These are phyloP conservation scores for Nepenthes gracilis DNA, from an alignment of 148 eudicot species.

Conservation along the genomic window DNA sequence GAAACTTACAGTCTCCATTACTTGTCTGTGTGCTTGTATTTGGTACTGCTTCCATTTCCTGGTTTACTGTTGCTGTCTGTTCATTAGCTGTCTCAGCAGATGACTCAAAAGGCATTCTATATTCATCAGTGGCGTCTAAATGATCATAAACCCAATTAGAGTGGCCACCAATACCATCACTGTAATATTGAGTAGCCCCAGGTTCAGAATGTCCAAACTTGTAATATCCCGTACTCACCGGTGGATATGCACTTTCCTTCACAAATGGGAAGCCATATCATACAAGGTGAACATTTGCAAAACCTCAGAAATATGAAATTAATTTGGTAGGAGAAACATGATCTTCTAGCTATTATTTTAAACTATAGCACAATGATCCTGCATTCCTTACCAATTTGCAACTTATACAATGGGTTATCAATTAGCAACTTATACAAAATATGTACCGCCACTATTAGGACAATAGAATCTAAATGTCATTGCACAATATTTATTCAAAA, in stretches of 20 bases:
- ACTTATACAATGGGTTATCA: no score
- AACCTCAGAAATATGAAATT: no score
- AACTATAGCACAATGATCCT: no score
- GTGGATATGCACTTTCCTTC: slow-evolving; percentile 66
- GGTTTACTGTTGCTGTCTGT: slow-evolving; percentile 27
- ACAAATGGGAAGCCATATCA: slow-evolving; percentile 1
- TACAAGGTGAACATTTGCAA: background rate
- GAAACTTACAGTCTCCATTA: slow-evolving; percentile 56
- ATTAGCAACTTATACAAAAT: no score
- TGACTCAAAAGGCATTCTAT: slow-evolving; percentile 34
- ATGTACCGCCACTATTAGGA: no score
- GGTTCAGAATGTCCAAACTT: slow-evolving; percentile 79
- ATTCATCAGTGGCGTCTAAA: slow-evolving; percentile 29
- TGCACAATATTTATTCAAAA: background rate
- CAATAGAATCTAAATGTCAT: no score
- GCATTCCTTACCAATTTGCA: no score
- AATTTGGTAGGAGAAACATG: no score
- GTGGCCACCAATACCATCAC: slow-evolving; percentile 19
- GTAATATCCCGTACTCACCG: slow-evolving; percentile 48
- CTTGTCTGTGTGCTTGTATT: slow-evolving; percentile 23
- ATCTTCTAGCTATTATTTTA: no score
- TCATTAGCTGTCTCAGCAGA: slow-evolving; percentile 31
- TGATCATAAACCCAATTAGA: slow-evolving; percentile 38
- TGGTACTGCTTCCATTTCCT: slow-evolving; percentile 35
- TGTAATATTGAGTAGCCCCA: slow-evolving; percentile 55